phyloP scores from a whole-genome alignment of 306 rosid genomes.

The Cicer arietinum region DNA sequence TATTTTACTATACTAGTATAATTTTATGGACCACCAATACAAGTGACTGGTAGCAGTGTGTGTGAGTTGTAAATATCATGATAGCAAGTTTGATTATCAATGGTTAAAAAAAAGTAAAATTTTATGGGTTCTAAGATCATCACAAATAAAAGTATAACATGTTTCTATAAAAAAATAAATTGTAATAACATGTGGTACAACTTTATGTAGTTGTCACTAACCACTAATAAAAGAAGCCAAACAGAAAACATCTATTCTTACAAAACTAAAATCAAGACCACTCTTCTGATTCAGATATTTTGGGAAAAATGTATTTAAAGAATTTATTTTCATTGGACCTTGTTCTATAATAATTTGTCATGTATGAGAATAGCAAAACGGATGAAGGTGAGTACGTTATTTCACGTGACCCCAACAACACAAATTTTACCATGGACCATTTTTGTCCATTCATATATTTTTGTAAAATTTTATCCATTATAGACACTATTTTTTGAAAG shows the following conservation, averaged over 20 bases:
- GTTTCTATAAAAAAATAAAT: too few relatives aligned
- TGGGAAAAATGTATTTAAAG: not conserved
- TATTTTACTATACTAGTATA: too few relatives aligned
- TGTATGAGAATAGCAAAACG: slow-evolving; percentile 24
- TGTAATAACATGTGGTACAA: slow-evolving; percentile 28
- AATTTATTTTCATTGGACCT: not conserved
- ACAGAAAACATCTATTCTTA: slow-evolving; percentile 18
- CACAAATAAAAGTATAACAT: not conserved
- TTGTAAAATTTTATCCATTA: too few relatives aligned
- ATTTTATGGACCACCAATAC: too few relatives aligned
- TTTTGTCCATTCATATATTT: too few relatives aligned
- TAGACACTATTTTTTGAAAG: too few relatives aligned
- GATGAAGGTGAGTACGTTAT: not conserved
- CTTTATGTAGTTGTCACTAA: slow-evolving; percentile 10
- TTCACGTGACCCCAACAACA: too few relatives aligned
- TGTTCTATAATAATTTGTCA: not conserved
- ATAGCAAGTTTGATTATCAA: too few relatives aligned
- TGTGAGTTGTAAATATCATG: too few relatives aligned
- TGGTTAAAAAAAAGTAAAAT: too few relatives aligned
- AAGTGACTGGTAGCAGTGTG: too few relatives aligned
- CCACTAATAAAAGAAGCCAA: slow-evolving; percentile 3
- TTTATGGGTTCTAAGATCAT: not conserved
- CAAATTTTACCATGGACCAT: too few relatives aligned
- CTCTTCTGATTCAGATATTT: slow-evolving; percentile 26
- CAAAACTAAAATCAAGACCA: slow-evolving; percentile 9